A percentile compares a stretch with the other conserved stretches of the same genome.
phyloP scores from a whole-genome alignment of 192 early-diverging fungal species.

The Coemansia sp. region DNA sequence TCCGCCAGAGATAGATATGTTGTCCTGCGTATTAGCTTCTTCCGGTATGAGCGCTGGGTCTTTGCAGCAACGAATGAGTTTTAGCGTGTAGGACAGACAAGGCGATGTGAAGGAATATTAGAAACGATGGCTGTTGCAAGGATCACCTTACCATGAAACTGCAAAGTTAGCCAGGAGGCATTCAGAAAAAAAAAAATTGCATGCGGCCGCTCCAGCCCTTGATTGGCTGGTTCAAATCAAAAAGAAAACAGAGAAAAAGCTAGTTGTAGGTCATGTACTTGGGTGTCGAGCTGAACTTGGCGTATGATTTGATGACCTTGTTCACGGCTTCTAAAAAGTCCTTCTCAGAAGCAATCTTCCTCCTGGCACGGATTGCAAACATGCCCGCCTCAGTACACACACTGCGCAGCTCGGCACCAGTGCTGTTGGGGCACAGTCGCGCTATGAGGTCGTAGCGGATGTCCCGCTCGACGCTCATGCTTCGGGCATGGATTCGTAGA shows the following conservation, averaged over 20 bases:
- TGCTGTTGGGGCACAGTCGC: slow-evolving; percentile 97
- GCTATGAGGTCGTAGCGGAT: slow-evolving; percentile 99
- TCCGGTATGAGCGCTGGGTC: neutral
- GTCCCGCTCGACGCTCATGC: slow-evolving; percentile 98
- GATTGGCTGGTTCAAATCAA: slow-evolving; percentile 7
- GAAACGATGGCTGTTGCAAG: neutral
- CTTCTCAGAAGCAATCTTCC: slow-evolving; percentile 99
- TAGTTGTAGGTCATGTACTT: slow-evolving; percentile 87
- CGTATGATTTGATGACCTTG: slow-evolving; percentile 99
- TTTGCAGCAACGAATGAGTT: neutral
- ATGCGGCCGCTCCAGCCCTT: neutral
- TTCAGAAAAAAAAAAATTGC: neutral
- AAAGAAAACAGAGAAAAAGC: neutral
- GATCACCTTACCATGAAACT: neutral
- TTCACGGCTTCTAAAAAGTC: slow-evolving; percentile 99
- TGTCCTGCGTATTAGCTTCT: neutral
- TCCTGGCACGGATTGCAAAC: slow-evolving; percentile 97
- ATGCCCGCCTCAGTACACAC: slow-evolving; percentile 99
- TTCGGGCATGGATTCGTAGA: slow-evolving; percentile 96
- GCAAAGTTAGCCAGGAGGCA: neutral
- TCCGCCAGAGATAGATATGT: neutral
- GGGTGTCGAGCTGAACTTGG: slow-evolving; percentile 97
- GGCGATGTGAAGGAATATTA: neutral
- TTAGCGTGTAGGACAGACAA: neutral
- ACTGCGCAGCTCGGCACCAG: slow-evolving; percentile 95